Percentiles rank a stretch among this genome's conserved stretches.
Conservation (phyloP, 257 asterid species). For the Nicotiana noctiflora region DNA sequence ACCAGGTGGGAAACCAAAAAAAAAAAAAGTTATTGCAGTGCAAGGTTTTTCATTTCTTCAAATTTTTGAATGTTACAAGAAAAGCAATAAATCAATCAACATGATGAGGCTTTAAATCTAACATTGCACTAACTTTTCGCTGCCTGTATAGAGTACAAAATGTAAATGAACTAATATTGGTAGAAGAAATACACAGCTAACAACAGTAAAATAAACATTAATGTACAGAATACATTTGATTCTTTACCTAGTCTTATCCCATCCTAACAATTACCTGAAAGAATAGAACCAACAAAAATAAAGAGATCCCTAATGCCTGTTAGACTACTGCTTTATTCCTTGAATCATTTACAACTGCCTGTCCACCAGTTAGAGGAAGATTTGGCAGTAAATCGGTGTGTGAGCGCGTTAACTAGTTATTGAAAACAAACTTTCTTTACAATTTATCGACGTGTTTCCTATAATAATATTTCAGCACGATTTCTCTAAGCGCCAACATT, state of each 20-base stretch:
- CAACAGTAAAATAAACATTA: not conserved
- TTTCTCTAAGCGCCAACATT: constrained; percentile 11
- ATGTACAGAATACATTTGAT: constrained; percentile 3
- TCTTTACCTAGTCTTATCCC: not conserved
- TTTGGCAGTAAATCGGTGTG: constrained; percentile 39
- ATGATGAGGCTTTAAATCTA: not conserved
- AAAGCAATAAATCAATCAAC: not conserved
- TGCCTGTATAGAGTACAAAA: not conserved
- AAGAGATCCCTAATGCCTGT: not conserved
- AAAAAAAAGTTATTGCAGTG: no score
- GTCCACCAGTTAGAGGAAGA: constrained; percentile 19
- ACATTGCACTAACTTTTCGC: not conserved
- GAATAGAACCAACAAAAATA: constrained; percentile 13
- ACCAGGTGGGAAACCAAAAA: no score
- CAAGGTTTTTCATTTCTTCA: no score
- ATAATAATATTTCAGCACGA: constrained; percentile 26
- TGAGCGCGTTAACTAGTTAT: constrained; percentile 10
- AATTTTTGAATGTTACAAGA: not conserved
- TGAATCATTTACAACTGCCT: constrained; percentile 34
- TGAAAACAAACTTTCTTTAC: constrained; percentile 28
- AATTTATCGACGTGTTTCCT: constrained; percentile 26
- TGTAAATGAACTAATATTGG: not conserved
- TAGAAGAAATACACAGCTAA: not conserved
- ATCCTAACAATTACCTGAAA: constrained; percentile 7
- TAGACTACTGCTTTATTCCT: constrained; percentile 11